Evolutionary conservation across 2,329 filamentous ascomycete genomes (phyloP).

Genomic region (Fusarium cyanostomum): DNA sequence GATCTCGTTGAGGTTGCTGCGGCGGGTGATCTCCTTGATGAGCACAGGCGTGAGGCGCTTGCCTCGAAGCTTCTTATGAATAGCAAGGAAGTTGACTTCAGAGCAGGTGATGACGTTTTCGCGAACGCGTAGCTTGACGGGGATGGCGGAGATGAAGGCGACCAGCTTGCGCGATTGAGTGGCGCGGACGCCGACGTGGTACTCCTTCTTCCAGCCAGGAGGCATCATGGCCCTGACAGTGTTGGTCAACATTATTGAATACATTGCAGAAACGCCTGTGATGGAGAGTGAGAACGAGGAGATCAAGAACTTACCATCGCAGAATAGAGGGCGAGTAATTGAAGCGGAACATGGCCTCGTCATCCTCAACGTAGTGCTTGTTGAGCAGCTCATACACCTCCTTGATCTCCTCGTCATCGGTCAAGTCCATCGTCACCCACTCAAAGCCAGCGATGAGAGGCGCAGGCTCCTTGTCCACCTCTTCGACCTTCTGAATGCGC

Average conservation of each 20-base stretch:
- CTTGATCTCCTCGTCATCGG: constrained; percentile 78
- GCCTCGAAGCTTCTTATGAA: constrained; percentile 96
- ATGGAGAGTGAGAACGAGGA: neutral
- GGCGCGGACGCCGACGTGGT: constrained; percentile 94
- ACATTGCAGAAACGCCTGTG: neutral
- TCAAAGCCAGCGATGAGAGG: constrained; percentile 85
- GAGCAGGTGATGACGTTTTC: constrained; percentile 78
- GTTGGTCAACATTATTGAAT: constrained; percentile 9
- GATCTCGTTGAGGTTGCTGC: constrained; percentile 85
- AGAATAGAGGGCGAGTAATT: constrained; percentile 92
- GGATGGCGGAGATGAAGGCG: constrained; percentile 95
- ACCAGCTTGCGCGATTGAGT: constrained; percentile 86
- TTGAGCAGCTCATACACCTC: constrained; percentile 93
- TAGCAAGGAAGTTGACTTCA: constrained; percentile 97
- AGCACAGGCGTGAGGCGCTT: constrained; percentile 93
- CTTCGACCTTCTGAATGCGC: constrained; percentile 78
- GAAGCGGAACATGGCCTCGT: constrained; percentile 97
- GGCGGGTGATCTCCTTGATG: constrained; percentile 96
- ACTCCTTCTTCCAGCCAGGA: constrained; percentile 91
- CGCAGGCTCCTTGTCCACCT: constrained; percentile 80
- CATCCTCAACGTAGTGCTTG: constrained; percentile 96
- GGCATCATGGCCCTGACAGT: constrained; percentile 85
- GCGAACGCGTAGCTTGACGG: constrained; percentile 82
- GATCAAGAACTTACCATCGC: constrained; percentile 72
- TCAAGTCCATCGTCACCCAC: constrained; percentile 91